phyloP scores from a whole-genome alignment of 768 basidiomycete genomes.

The Coprinellus micaceus region DNA sequence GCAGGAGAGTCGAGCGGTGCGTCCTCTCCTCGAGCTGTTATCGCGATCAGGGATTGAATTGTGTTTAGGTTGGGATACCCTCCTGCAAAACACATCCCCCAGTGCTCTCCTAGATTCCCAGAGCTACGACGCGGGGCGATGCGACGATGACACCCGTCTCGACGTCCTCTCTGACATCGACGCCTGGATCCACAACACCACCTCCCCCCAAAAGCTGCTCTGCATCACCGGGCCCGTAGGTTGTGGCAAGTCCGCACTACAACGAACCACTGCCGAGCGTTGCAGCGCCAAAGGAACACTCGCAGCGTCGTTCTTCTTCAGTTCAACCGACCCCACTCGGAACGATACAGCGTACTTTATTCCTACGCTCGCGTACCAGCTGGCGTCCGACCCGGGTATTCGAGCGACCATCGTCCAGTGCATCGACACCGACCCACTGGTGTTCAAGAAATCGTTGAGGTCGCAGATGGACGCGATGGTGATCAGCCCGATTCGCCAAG shows the following conservation, averaged over 20 bases:
- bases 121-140: not conserved
- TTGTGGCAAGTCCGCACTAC: not conserved
- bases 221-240: not conserved
- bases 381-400: not conserved
- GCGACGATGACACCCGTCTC: not conserved
- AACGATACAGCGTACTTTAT: slow-evolving; percentile 6
- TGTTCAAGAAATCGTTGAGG: not conserved
- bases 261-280: not conserved
- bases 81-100: not conserved
- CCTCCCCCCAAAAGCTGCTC: not conserved
- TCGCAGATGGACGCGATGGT: slow-evolving; percentile 9
- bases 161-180: not conserved
- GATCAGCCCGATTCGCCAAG: not conserved
- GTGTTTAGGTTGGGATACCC: not conserved
- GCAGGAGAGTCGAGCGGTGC: too few relatives aligned
- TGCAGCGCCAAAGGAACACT: not conserved
- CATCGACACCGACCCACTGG: not conserved
- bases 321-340: not conserved
- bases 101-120: not conserved
- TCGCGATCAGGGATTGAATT: too few relatives aligned
- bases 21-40: too few relatives aligned
- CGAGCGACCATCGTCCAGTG: not conserved
- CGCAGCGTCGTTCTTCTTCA: slow-evolving; percentile 6
- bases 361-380: slow-evolving; percentile 11
- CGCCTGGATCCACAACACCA: not conserved